Base-by-base conservation (phyloP, 139 green algal genomes). In the Tetraselmis chui region DNA sequence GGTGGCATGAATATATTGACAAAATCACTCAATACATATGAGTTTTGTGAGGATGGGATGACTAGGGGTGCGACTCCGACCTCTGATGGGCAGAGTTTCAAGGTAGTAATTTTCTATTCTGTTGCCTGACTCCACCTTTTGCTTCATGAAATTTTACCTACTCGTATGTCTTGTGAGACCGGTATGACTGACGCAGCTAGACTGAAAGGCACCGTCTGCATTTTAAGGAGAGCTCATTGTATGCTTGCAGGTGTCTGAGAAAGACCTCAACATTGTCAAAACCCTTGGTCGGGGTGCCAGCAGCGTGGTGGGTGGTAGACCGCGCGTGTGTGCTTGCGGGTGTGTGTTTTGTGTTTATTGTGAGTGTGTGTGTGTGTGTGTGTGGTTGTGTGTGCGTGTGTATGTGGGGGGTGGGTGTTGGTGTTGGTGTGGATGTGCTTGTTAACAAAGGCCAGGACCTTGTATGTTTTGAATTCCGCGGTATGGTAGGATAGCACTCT, bases 221-320 rank as follows among this genome's bases (percentile, higher is more conserved):
- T 18, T 31, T 58, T 5, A 79, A 58, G 76, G 29, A 5, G 11
- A 26, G 29, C 11, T 79, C 11, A 22, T 18, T 31, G 29, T 31
- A 22, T 27, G 76, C 30, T 23, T 75, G 31, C 87, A 96, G 92
- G 92, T 97, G 23, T 92, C 86, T 2, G 91, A 97, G 77, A 87
- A 88, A 1, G 93, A 97, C 77, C 89, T 97, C 24, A 77, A 83
- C 18, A 88, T 97, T 22, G 59, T 97, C n/a, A 91, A 90, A 30
- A 86, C 85, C 30, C 84, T 96, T 2, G 92, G 92, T 0, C 79
- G 85, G 25, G 92, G 92, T 28, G 92, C 92, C 1, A 94, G 93
- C 84, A 89, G 88, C 27, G 80, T 92, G 79, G 91, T 91, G 31
- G 80, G 81, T 58, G 31, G n/a, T n/a, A n/a, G n/a, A n/a, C n/a